phyloP scores from a whole-genome alignment of 2,329 filamentous ascomycete genomes.

The Chlorencoelia australis region DNA sequence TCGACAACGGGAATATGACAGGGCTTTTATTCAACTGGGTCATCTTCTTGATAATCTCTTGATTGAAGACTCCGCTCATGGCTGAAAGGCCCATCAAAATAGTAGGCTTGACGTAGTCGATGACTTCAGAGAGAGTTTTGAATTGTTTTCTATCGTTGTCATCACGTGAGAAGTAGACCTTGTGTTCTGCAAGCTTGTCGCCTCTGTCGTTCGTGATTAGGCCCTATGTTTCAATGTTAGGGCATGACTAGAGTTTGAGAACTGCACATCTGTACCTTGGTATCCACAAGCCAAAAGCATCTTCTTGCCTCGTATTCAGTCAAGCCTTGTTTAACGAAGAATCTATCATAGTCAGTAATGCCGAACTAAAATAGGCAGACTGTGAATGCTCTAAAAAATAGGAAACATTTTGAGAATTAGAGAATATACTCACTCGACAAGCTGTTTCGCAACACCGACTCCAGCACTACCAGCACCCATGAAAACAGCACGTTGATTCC shows the following conservation, averaged over 20 bases:
- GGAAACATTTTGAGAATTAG: too few relatives aligned
- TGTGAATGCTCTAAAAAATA: too few relatives aligned
- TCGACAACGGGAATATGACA: constrained; percentile 70
- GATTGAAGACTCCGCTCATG: constrained; percentile 62
- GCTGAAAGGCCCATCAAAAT: constrained; percentile 80
- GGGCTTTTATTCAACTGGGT: constrained; percentile 59
- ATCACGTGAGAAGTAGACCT: constrained; percentile 30
- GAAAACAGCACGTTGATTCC: constrained; percentile 61
- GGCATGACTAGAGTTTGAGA: background rate
- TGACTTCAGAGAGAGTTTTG: constrained; percentile 55
- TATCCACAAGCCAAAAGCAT: constrained; percentile 68
- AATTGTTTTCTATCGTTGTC: constrained; percentile 31
- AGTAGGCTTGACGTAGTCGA: constrained; percentile 65
- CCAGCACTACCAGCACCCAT: constrained; percentile 77
- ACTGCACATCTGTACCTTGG: constrained; percentile 25
- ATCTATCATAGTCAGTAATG: too few relatives aligned
- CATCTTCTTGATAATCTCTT: constrained; percentile 67
- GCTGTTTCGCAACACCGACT: constrained; percentile 76
- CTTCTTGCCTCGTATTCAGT: constrained; percentile 59
- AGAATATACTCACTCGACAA: too few relatives aligned
- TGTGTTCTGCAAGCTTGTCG: constrained; percentile 60
- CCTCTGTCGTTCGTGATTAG: constrained; percentile 61
- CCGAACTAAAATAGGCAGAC: too few relatives aligned
- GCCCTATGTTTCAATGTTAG: constrained; percentile 36
- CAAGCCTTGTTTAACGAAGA: constrained; percentile 56